Evolutionary conservation across 176 grass and related monocot genomes (phyloP).

Genomic region (Paspalum vaginatum): DNA sequence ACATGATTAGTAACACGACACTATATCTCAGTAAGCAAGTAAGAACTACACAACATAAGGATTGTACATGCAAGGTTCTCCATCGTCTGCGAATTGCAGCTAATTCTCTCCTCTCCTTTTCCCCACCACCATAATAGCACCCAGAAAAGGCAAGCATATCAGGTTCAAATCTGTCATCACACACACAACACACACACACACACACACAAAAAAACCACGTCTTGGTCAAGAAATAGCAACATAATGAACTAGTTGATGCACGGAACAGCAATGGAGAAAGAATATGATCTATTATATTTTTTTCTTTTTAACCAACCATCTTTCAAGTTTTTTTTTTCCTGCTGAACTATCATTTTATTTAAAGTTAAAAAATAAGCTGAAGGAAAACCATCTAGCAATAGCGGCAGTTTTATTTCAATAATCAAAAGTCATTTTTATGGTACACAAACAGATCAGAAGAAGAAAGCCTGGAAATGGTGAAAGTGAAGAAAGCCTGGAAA

Average conservation of each 20-base stretch:
- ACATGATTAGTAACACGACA: constrained; percentile 23
- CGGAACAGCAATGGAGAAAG: neutral
- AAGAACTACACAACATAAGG: constrained; percentile 4
- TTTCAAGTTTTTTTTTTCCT: neutral
- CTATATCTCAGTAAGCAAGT: constrained; percentile 21
- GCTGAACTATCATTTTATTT: neutral
- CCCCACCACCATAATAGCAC: constrained; percentile 96
- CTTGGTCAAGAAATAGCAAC: constrained; percentile 18
- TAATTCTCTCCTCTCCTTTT: constrained; percentile 86
- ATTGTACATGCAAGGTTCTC: constrained; percentile 81
- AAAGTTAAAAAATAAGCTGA: constrained; percentile 21
- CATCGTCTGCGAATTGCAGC: constrained; percentile 76
- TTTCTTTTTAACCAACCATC: neutral
- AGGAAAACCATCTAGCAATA: neutral
- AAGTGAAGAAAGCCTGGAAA: too few relatives aligned
- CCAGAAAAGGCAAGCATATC: constrained; percentile 99
- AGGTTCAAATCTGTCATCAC: constrained; percentile 83
- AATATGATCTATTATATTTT: neutral
- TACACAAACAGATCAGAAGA: constrained; percentile 14
- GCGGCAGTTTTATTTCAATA: neutral
- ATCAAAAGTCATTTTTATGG: neutral
- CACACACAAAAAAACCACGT: constrained; percentile 7
- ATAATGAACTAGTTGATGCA: constrained; percentile 8
- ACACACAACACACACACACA: too few relatives aligned
- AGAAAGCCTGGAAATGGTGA: neutral